phyloP scores from a whole-genome alignment of 148 eudicot genomes.

The Salicornia ramosissima region DNA sequence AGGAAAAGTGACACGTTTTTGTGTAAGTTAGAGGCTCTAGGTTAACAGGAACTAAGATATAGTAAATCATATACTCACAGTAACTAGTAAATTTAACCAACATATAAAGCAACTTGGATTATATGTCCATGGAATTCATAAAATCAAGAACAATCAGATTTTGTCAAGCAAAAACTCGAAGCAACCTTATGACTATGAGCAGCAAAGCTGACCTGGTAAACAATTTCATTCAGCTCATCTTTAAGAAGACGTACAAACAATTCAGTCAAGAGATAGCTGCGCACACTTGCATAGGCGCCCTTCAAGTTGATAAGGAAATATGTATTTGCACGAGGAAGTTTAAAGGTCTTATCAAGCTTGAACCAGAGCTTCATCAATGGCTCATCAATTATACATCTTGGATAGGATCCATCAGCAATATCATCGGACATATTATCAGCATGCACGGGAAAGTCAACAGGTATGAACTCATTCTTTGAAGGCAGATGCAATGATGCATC shows the following conservation, averaged over 20 bases:
- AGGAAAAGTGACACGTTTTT: too few species aligned
- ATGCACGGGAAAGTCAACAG: constrained; percentile 66
- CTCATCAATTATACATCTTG: constrained; percentile 81
- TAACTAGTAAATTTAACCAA: too few species aligned
- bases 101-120: too few species aligned
- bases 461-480: constrained; percentile 77
- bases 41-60: too few species aligned
- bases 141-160: too few species aligned
- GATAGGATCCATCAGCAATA: constrained; percentile 33
- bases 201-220: constrained; percentile 67
- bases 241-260: constrained; percentile 73
- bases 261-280: constrained; percentile 78
- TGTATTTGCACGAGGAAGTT: constrained; percentile 92
- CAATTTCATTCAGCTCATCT: constrained; percentile 88
- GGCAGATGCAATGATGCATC: constrained; percentile 80
- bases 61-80: too few species aligned
- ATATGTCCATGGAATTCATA: too few species aligned
- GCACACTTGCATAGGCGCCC: constrained; percentile 58
- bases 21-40: too few species aligned
- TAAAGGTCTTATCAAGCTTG: constrained; percentile 83
- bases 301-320: constrained; percentile 80
- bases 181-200: not conserved
- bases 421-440: constrained; percentile 44
- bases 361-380: constrained; percentile 81
- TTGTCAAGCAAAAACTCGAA: too few species aligned